Percentiles rank a stretch among this genome's conserved stretches.
Conservation (phyloP, 306 rosid species). For the Begonia loranthoides region DNA sequence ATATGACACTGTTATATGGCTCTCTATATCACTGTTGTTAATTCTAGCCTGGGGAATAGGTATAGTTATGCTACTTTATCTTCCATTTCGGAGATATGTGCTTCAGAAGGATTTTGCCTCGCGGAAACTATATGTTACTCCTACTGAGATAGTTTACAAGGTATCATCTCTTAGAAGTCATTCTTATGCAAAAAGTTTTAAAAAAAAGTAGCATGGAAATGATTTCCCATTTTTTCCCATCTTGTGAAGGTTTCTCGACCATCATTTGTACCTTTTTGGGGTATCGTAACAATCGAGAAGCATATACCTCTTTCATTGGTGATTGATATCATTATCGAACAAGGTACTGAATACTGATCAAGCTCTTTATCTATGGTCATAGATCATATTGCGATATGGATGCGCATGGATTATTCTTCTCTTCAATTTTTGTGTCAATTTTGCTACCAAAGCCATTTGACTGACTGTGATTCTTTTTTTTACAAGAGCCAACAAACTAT, state of each 20-base stretch:
- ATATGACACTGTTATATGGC: conserved; percentile 78
- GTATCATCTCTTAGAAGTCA: conserved; percentile 15
- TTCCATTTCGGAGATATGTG: conserved; percentile 60
- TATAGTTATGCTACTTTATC: conserved; percentile 70
- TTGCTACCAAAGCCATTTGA: too few species aligned
- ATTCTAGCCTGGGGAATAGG: conserved; percentile 94
- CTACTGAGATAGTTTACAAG: conserved; percentile 67
- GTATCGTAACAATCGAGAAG: conserved; percentile 50
- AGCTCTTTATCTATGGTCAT: too few species aligned
- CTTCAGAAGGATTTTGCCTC: conserved; percentile 64
- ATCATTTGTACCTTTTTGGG: conserved; percentile 70
- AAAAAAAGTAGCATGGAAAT: neutral
- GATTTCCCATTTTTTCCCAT: conserved; percentile 4
- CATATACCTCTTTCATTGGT: conserved; percentile 60
- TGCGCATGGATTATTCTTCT: too few species aligned
- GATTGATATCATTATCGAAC: conserved; percentile 75
- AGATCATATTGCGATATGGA: too few species aligned
- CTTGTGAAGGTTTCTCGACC: conserved; percentile 72
- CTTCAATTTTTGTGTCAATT: too few species aligned
- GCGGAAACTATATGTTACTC: conserved; percentile 69
- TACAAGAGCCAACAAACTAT: too few species aligned
- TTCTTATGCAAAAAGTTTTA: neutral
- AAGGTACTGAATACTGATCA: conserved; percentile 33
- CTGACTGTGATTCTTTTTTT: too few species aligned
- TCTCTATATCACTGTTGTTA: conserved; percentile 68